Conservation (phyloP, 1,284 basidiomycete genomes). For the Ustilago bromivora region DNA sequence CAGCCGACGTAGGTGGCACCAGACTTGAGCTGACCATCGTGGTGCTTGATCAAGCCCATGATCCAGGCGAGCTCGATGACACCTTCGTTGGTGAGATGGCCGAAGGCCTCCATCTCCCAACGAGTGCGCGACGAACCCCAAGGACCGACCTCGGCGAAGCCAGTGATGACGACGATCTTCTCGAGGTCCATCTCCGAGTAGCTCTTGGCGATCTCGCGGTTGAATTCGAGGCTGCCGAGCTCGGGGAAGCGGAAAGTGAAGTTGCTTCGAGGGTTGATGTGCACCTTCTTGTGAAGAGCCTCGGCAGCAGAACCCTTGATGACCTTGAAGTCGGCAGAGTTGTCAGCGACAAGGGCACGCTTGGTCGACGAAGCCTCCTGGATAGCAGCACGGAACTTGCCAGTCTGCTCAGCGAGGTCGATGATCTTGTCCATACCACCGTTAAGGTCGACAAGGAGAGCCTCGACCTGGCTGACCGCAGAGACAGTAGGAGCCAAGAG, state of each 20-base stretch:
- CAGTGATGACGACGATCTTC: constrained; percentile 93
- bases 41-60: constrained; percentile 98
- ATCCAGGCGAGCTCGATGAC: constrained; percentile 99
- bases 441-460: constrained; percentile 92
- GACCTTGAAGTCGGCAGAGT: constrained; percentile 92
- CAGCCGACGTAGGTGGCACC: constrained; percentile 90
- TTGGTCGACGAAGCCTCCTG: constrained; percentile 88
- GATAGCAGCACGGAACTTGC: constrained; percentile 79
- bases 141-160: constrained; percentile 97
- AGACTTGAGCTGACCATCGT: constrained; percentile 89
- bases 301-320: constrained; percentile 92
- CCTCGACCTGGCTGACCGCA: constrained; percentile 99
- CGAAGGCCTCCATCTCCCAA: constrained; percentile 78
- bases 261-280: constrained; percentile 94
- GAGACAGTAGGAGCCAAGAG: constrained; percentile 98
- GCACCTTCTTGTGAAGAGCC: constrained; percentile 89
- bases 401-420: constrained; percentile 61
- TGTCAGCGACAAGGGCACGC: constrained; percentile 91
- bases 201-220: constrained; percentile 75
- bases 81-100: constrained; percentile 79
- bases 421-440: constrained; percentile 75
- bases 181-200: constrained; percentile 81
- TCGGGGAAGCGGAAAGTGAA: constrained; percentile 94
- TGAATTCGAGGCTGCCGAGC: constrained; percentile 74
- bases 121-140: constrained; percentile 98